Base-by-base conservation (phyloP, 116 monocot species). In the Cymodocea nodosa region DNA sequence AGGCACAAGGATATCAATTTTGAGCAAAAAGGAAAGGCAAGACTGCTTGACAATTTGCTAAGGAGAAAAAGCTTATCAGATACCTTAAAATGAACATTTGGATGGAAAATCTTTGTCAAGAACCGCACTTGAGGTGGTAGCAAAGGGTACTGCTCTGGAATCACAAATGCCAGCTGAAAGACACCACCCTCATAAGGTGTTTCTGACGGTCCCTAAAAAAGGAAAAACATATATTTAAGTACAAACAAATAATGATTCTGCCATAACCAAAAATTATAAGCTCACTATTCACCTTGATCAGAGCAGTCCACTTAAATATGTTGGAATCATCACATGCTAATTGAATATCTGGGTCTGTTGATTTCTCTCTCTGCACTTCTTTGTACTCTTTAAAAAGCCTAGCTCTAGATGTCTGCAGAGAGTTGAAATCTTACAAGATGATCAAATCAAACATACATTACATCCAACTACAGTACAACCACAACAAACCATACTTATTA, bases 41-140 rank as follows among this genome's bases (percentile, higher is more conserved):
- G 30, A 30, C 3, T 30, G 11, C 12, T 6, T 10, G 12, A 44
- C 9, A 44, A 44, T 44, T 8, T 44, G 44, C 1, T 12, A 44
- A 44, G 12, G 44, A 39, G 39, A 44, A 44, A 44, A 44, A 12
- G 0, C 12, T 44, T 20, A 50, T 65, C 12, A 13, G 12, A 62
- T 22, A 98, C 98, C 98, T 99, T 99, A 69, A 99, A 99, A 86
- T 92, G 99, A 51, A 99, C 89, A 71, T 99, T 99, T 57, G 99
- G 93, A 81, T 99, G 99, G 74, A 99, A 99, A 54, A 89, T 89
- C 79, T 92, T 99, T 57, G 92, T 99, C 81, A 99, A 73, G 58
- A 92, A 99, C 16, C 92, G 84, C 67, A 99, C 92, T 99, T 99
- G 92, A 39, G 99, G 99, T 83, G 99, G 99, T 14, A 89, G 72